phyloP scores from a whole-genome alignment of 2,329 filamentous ascomycete species.

The Colletotrichum eleusines region DNA sequence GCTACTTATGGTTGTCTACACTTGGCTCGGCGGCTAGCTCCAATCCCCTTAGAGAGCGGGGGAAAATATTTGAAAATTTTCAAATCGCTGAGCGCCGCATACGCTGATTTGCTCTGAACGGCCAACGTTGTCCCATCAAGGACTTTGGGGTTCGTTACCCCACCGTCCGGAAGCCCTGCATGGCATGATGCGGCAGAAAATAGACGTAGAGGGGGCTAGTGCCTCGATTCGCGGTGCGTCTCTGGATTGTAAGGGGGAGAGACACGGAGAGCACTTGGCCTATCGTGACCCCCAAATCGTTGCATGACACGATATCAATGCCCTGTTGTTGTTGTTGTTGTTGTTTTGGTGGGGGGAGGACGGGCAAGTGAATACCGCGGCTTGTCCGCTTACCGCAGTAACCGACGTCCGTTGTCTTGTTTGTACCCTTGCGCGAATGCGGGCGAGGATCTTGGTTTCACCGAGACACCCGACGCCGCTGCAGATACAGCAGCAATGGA shows the following conservation, averaged over 20 bases:
- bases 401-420: neutral
- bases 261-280: neutral
- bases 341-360: no score
- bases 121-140: conserved; percentile 8
- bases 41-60: conserved; percentile 1
- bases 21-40: conserved; percentile 9
- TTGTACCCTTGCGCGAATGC: conserved; percentile 1
- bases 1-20: conserved; percentile 23
- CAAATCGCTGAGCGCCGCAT: neutral
- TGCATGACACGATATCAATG: conserved; percentile 45
- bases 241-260: neutral
- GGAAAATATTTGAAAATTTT: neutral
- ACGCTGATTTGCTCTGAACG: neutral
- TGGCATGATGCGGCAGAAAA: conserved; percentile 4
- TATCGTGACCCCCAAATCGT: conserved; percentile 12
- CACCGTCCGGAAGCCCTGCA: conserved; percentile 20
- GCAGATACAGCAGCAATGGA: neutral
- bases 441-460: neutral
- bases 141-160: neutral
- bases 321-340: neutral
- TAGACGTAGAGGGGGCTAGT: neutral
- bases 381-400: conserved; percentile 33
- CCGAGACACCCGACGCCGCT: neutral
- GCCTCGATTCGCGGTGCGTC: neutral
- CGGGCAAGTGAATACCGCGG: conserved; percentile 6